Conservation (phyloP, 2,329 filamentous ascomycete genomes). For the Rhynchosporium graminicola region DNA sequence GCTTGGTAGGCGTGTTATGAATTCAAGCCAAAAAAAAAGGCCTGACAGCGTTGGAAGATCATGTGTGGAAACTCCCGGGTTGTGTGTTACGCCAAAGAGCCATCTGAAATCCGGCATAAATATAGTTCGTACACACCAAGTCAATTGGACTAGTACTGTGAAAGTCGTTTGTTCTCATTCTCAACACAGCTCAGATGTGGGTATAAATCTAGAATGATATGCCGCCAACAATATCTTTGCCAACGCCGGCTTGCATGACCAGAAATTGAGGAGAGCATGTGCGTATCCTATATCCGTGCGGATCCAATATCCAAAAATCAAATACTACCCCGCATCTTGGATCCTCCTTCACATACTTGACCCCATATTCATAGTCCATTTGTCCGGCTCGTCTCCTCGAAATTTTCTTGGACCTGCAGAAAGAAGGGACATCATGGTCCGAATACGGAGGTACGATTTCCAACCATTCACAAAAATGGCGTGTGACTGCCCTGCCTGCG, state of each 20-base stretch:
- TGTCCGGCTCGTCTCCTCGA: not conserved
- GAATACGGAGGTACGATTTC: constrained; percentile 7
- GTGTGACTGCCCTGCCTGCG: constrained; percentile 16
- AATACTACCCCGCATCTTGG: constrained; percentile 1
- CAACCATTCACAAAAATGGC: constrained; percentile 7
- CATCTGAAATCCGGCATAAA: too few species aligned
- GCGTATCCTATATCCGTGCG: not conserved
- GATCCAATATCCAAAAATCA: not conserved
- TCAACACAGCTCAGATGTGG: not conserved
- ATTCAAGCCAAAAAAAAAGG: too few species aligned
- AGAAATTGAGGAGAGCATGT: constrained; percentile 4
- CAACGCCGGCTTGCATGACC: not conserved
- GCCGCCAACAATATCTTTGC: not conserved
- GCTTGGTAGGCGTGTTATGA: too few species aligned
- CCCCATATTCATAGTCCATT: constrained; percentile 1
- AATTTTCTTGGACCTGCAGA: not conserved
- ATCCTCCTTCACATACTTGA: not conserved
- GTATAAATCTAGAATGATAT: constrained; percentile 1
- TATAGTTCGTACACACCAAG: too few species aligned
- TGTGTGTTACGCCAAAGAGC: too few species aligned
- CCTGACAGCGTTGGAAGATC: too few species aligned
- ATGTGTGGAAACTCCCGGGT: too few species aligned
- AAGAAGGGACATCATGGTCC: constrained; percentile 16
- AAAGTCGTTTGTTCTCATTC: too few species aligned
- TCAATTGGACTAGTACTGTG: too few species aligned